Conservation (phyloP, 208 protist species). For the Kentomonas sorsogonicus region DNA sequence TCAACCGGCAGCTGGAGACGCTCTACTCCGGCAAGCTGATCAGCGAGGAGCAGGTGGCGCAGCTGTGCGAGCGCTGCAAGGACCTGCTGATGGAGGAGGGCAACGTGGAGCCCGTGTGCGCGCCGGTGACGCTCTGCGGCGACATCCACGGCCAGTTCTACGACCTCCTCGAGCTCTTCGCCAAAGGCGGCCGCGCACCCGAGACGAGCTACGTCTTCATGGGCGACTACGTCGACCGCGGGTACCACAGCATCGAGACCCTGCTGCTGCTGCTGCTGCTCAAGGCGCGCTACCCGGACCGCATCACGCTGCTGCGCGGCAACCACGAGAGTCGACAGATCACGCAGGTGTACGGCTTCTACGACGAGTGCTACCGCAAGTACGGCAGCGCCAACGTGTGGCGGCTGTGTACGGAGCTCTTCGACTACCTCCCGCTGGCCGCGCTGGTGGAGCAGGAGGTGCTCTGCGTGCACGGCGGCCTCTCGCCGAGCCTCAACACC, state of each 20-base stretch:
- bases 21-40: conserved; percentile 93
- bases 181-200: conserved; percentile 93
- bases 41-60: conserved; percentile 90
- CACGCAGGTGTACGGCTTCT: conserved; percentile 99
- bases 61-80: conserved; percentile 78
- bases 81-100: conserved; percentile 80
- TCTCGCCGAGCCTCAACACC: conserved; percentile 97
- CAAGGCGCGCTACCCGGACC: conserved; percentile 95
- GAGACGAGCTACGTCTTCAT: conserved; percentile 97
- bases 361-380: conserved; percentile 99
- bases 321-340: conserved; percentile 97
- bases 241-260: conserved; percentile 98
- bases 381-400: conserved; percentile 99
- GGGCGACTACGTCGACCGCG: conserved; percentile 99
- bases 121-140: conserved; percentile 91
- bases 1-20: conserved; percentile 96
- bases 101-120: conserved; percentile 89
- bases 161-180: conserved; percentile 96
- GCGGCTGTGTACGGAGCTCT: conserved; percentile 99
- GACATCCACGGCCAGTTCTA: conserved; percentile 97
- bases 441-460: conserved; percentile 98
- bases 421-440: conserved; percentile 98
- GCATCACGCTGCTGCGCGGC: conserved; percentile 95
- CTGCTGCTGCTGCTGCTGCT: conserved; percentile 97
- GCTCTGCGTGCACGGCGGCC: conserved; percentile 98